Evolutionary conservation across 2,329 filamentous ascomycete species (phyloP).

Genomic region (Cercospora sesami): DNA sequence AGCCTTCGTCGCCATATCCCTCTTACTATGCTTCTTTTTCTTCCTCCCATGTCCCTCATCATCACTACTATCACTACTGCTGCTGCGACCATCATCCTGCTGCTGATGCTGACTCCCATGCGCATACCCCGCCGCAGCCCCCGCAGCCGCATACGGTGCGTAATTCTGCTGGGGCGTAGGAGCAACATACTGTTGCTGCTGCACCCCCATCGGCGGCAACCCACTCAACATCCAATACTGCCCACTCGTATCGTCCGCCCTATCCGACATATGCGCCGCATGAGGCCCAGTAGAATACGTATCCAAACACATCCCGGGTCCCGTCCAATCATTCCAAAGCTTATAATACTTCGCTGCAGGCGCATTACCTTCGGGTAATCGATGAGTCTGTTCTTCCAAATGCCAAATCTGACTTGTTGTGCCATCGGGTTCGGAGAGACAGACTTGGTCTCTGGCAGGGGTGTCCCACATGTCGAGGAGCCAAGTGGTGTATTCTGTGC

Average conservation of each 20-base stretch:
- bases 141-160: neutral
- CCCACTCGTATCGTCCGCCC: neutral
- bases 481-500: neutral
- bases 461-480: neutral
- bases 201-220: neutral
- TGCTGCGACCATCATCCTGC: neutral
- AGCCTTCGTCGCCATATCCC: slow-evolving; percentile 1
- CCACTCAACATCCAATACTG: neutral
- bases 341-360: neutral
- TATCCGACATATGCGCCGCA: neutral
- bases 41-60: neutral
- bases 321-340: neutral
- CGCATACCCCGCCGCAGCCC: neutral
- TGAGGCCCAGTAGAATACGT: neutral
- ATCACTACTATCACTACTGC: neutral
- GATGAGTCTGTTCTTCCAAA: neutral
- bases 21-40: neutral
- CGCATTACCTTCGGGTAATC: too few relatives aligned
- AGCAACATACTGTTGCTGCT: neutral
- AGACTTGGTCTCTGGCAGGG: neutral
- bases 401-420: neutral
- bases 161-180: neutral
- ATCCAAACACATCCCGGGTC: neutral
- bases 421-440: neutral
- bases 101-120: neutral